Percentiles rank a stretch among this genome's conserved stretches.
Evolutionary conservation across 305 asterid species (phyloP).

Genomic region (Rubia balearica): DNA sequence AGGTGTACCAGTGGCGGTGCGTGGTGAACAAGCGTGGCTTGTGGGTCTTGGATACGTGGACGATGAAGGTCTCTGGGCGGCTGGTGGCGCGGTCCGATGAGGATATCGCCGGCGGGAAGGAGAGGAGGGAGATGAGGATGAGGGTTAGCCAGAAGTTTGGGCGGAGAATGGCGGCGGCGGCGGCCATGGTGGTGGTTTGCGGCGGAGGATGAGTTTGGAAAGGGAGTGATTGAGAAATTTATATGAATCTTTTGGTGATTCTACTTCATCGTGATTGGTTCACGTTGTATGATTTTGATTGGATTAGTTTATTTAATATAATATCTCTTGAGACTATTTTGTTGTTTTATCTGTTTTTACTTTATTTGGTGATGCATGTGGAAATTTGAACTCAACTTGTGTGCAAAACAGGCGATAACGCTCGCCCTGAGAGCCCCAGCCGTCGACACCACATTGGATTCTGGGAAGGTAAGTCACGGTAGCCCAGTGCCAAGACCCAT

Average conservation of each 20-base stretch:
- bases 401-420: too few relatives aligned
- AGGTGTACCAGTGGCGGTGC: slow-evolving; percentile 67
- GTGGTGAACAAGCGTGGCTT: slow-evolving; percentile 58
- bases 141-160: not conserved
- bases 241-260: not conserved
- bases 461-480: too few relatives aligned
- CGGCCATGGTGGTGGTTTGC: slow-evolving; percentile 14
- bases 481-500: too few relatives aligned
- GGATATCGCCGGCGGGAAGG: not conserved
- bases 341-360: not conserved
- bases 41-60: slow-evolving; percentile 54
- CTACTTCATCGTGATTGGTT: not conserved
- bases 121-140: slow-evolving; percentile 3
- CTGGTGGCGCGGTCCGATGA: slow-evolving; percentile 8
- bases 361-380: not conserved
- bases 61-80: slow-evolving; percentile 54
- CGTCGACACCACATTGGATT: too few relatives aligned
- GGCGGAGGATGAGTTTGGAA: not conserved
- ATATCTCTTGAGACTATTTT: not conserved
- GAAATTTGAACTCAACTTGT: not conserved
- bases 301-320: not conserved
- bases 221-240: not conserved
- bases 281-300: not conserved
- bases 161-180: slow-evolving; percentile 15
- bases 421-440: too few relatives aligned